These are phyloP conservation scores for Acer negundo DNA, from an alignment of 345 rosid species.

Conservation along the genomic window DNA sequence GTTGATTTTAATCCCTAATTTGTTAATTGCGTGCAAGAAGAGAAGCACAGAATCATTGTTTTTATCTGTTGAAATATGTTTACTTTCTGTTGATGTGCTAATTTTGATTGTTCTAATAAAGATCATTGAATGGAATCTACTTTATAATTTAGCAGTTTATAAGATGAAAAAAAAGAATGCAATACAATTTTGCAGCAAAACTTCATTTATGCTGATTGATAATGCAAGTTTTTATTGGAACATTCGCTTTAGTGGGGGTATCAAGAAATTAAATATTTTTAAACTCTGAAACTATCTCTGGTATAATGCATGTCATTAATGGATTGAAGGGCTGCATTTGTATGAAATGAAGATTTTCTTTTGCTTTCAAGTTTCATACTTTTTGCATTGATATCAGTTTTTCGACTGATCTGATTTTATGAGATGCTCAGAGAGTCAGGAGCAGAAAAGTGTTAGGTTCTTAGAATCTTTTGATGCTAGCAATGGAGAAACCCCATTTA, in stretches of 20 bases:
- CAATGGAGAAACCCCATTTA: slow-evolving; percentile 26
- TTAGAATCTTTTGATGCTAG: slow-evolving; percentile 32
- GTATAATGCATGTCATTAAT: neutral
- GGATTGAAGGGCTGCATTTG: slow-evolving; percentile 2
- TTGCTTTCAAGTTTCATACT: neutral
- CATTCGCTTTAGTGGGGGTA: neutral
- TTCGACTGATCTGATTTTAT: slow-evolving; percentile 11
- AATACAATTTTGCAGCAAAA: neutral
- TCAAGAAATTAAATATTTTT: neutral
- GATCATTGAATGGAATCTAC: neutral
- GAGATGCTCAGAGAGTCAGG: slow-evolving; percentile 41
- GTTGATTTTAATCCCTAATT: neutral
- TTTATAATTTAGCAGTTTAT: neutral
- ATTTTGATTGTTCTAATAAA: neutral
- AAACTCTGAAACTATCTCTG: neutral
- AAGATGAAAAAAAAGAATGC: neutral
- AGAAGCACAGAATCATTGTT: neutral
- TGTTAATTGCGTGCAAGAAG: neutral
- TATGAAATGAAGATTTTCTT: neutral
- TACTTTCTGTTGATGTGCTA: neutral
- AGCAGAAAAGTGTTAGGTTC: slow-evolving; percentile 31
- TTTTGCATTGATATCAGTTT: neutral
- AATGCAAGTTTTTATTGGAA: neutral
- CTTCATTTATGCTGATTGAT: neutral
- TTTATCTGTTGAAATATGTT: neutral